phyloP scores from a whole-genome alignment of 2,329 filamentous ascomycete genomes.

The Verticillium albo-atrum region DNA sequence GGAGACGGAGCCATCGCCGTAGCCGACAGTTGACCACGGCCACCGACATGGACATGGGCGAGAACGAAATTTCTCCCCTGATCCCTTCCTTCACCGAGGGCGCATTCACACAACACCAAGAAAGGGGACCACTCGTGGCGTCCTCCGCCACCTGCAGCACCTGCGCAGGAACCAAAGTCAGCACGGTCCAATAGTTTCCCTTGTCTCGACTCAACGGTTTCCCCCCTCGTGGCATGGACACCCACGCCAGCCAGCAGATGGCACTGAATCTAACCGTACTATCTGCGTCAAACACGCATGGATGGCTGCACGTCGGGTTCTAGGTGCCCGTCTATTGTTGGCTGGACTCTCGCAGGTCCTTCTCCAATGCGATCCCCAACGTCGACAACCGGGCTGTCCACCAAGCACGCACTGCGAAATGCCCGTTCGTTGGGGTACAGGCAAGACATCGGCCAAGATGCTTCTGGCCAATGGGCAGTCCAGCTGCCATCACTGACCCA shows the following conservation, averaged over 20 bases:
- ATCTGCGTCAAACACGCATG: not conserved
- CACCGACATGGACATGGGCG: not conserved
- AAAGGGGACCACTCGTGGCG: no score
- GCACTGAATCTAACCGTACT: not conserved
- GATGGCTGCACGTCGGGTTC: not conserved
- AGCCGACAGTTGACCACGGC: not conserved
- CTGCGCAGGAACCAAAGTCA: not conserved
- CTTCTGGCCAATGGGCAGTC: not conserved
- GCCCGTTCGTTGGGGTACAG: not conserved
- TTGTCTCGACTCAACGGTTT: not conserved
- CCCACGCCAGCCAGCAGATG: not conserved
- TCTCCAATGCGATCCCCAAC: not conserved
- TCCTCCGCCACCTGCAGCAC: not conserved
- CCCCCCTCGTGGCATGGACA: not conserved
- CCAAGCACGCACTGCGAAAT: not conserved
- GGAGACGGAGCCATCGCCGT: not conserved
- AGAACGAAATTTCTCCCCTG: not conserved
- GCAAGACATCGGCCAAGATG: not conserved
- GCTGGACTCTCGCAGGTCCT: not conserved
- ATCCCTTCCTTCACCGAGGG: not conserved
- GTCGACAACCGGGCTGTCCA: not conserved
- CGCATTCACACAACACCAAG: not conserved
- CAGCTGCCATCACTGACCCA: not conserved
- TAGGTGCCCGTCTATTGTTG: not conserved
- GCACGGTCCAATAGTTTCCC: not conserved